Percentiles rank a stretch among this genome's conserved stretches.
Evolutionary conservation across 2,329 filamentous ascomycete species (phyloP).

Genomic region (Zalaria sp.): DNA sequence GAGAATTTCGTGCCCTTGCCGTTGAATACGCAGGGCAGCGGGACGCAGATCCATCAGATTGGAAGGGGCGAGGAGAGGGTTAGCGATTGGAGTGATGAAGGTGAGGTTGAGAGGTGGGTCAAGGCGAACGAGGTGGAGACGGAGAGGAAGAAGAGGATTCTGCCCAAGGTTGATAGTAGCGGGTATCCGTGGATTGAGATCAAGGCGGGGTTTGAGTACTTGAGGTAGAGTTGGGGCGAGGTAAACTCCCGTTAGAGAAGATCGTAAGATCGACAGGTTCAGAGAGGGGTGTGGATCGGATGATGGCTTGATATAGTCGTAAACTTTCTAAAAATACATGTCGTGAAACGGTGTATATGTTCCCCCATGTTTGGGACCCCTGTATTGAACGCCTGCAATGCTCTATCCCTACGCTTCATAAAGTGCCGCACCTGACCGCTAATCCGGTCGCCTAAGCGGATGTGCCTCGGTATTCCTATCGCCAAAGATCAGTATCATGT

Average conservation of each 20-base stretch:
- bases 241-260: too few relatives aligned
- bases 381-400: background rate
- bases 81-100: constrained; percentile 17
- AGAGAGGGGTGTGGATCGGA: too few relatives aligned
- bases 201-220: constrained; percentile 14
- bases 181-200: constrained; percentile 14
- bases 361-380: too few relatives aligned
- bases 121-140: constrained; percentile 15
- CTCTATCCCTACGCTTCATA: background rate
- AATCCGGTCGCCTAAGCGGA: constrained; percentile 1
- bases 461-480: constrained; percentile 5
- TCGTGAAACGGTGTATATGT: too few relatives aligned
- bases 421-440: background rate
- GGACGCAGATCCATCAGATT: constrained; percentile 16
- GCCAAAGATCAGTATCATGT: background rate
- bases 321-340: too few relatives aligned
- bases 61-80: constrained; percentile 12
- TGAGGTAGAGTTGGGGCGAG: constrained; percentile 1
- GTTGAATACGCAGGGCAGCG: constrained; percentile 16
- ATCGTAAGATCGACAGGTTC: too few relatives aligned
- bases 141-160: constrained; percentile 12
- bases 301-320: too few relatives aligned
- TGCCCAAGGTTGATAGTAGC: constrained; percentile 15
- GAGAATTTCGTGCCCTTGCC: constrained; percentile 16
- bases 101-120: constrained; percentile 16